A percentile compares a stretch with the other conserved stretches of the same genome.
These are phyloP conservation scores for Pilasporangium apinafurcum DNA, from an alignment of 352 stramenopile species.

Conservation along the genomic window DNA sequence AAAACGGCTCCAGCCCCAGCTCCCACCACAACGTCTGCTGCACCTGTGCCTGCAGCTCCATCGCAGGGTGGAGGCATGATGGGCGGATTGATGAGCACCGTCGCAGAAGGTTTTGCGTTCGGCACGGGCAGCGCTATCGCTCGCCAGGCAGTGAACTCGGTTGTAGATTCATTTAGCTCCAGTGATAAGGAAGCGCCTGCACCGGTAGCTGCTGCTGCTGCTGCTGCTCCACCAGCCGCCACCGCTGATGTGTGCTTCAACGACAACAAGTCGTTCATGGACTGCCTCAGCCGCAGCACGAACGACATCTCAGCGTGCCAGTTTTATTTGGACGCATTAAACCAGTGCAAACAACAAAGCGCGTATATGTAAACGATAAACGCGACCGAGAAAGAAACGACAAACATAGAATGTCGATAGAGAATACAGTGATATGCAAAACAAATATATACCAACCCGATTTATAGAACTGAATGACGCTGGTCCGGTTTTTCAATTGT, in stretches of 20 bases:
- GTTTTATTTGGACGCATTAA: conserved; percentile 80
- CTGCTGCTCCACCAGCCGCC: conserved; percentile 4
- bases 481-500: too few relatives aligned
- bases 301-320: conserved; percentile 81
- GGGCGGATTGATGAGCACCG: conserved; percentile 89
- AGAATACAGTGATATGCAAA: background rate
- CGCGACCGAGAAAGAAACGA: background rate
- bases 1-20: conserved; percentile 14
- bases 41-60: conserved; percentile 21
- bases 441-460: too few relatives aligned
- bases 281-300: conserved; percentile 69
- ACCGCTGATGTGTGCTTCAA: conserved; percentile 30
- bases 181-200: conserved; percentile 31
- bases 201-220: conserved; percentile 6
- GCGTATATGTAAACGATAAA: conserved; percentile 34
- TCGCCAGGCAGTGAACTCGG: conserved; percentile 78
- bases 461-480: too few relatives aligned
- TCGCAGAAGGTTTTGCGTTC: conserved; percentile 96
- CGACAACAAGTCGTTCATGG: conserved; percentile 73
- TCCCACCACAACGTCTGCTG: conserved; percentile 20
- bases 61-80: conserved; percentile 73
- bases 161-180: conserved; percentile 56
- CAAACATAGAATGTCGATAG: background rate
- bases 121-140: conserved; percentile 94
- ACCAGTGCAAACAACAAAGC: conserved; percentile 79